Evolutionary conservation across 805 yeast species (phyloP), one percentile per base, ranked within the genome.

Genomic region (Ogataea dorogensis): DNA sequence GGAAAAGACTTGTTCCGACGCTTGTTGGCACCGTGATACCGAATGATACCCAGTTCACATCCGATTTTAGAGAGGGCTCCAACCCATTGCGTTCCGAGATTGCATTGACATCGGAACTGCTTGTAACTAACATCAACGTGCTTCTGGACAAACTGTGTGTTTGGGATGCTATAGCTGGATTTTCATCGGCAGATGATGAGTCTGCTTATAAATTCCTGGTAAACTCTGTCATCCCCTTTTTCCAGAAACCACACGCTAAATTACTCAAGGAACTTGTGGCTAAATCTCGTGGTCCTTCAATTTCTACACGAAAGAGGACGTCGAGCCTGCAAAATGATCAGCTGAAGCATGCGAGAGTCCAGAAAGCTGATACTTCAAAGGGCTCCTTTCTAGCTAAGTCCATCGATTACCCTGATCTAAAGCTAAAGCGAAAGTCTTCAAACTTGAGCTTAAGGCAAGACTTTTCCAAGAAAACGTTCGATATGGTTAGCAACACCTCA

Each of bases 1-100:
- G 56, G 28, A 56, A 56, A 33, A 38, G 63, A 20, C 39, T 59
- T 6, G 51, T 61, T 3, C 65, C 66, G 3, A 61, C 65, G 0
- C 35, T 61, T 7, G 39, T 58, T 15, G 66, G 65, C 5, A 57
- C 61, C 0, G 58, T 46, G 1, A 33, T 54, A 14, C 52, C 59
- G 3, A 18, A 47, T 17, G 38, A 37, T 27, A 17, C 40, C 3
- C 47, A 47, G 10, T 58, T 55, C 44, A 56, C 56, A 14, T 45
- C 54, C 2, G 64, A 59, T 44, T 38, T 58, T 2, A 44, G 56
- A 12, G 4, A 17, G 19, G 2, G 23, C 23, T n/a, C 15, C 22
- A 12, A 10, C 10, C 18, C 21, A 24, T 11, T 14, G 17, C 14
- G 10, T 13, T 12, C 12, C 9, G 12, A 13, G 11, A n/a, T 13